Base-by-base conservation (phyloP, 192 early-diverging fungal genomes). In the Rhizoclosmatium globosum region DNA sequence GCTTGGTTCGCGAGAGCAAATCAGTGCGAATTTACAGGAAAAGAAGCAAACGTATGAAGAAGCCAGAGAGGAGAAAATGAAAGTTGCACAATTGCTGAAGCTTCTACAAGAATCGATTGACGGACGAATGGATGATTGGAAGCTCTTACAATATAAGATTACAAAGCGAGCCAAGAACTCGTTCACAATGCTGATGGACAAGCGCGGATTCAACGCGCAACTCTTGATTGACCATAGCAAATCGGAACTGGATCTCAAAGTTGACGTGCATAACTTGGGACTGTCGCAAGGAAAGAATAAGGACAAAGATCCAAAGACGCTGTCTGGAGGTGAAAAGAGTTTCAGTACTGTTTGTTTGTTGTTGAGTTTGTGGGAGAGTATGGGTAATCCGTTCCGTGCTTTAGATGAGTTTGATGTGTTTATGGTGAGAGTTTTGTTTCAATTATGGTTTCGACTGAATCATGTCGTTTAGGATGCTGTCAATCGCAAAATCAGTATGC, bases 331-430 rank as follows among this genome's bases (percentile, higher is more conserved):
- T 31, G 98, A 99, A 89, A 98, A 98, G 84, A 96, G 94, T 47
- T 99, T 95, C 78, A 93, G 95, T 0, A 96, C 95, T 13, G 93
- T 99, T 19, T 98, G 96, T 81, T 86, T 99, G 74, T 87, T 99
- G 19, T 82, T 99, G 61, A 87, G 97, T 4, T 86, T 99, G 31
- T 99, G 98, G 98, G 94, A 97, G 59, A 87, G 90, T 9, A 97
- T 99, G 90, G 89, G 90, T 41, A 92, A 93, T 56, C 95, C 97
- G 4, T 93, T 99, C 64, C 89, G 97, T n/a, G 93, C 93, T 31
- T 84, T 99, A 79, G 98, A 99, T 80, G 98, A 99, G 89, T 99
- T 97, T 89, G 98, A 99, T 82, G 97, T 99, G 31, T 99, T 96
- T 78, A 97, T 97, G 96, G 88, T 89, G 56, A 19, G 69, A 48